Evolutionary conservation across 2,329 filamentous ascomycete species (phyloP).

Genomic region (Amauroascus verrucosus): DNA sequence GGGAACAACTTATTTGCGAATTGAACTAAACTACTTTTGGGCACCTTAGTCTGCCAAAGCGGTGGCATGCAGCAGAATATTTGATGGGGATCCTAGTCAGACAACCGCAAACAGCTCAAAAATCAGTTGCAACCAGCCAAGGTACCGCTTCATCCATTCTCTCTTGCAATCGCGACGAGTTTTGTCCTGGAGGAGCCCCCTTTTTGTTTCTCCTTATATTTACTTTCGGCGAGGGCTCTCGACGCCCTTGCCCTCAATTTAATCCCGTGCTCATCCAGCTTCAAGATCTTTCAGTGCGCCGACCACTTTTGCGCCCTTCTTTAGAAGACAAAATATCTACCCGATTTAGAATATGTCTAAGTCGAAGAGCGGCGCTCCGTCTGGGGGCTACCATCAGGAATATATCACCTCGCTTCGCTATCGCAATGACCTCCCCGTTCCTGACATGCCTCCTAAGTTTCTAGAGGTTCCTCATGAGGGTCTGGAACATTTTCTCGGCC

Average conservation of each 20-base stretch:
- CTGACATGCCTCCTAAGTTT: constrained; percentile 88
- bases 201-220: not conserved
- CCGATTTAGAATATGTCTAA: constrained; percentile 28
- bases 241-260: not conserved
- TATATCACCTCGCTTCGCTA: constrained; percentile 95
- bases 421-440: constrained; percentile 88
- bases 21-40: not conserved
- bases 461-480: constrained; percentile 94
- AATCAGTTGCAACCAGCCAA: not conserved
- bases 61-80: constrained; percentile 25
- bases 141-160: not conserved
- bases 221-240: not conserved
- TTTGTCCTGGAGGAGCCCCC: not conserved
- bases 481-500: constrained; percentile 78
- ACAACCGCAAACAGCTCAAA: not conserved
- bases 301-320: not conserved
- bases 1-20: not conserved
- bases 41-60: constrained; percentile 18
- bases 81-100: not conserved
- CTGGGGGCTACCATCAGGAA: constrained; percentile 64
- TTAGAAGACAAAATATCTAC: not conserved
- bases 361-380: constrained; percentile 30
- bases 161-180: not conserved
- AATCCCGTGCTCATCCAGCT: not conserved
- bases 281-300: not conserved